Evolutionary conservation across 805 yeast species (phyloP).

Genomic region (Teunomyces pallodes): DNA sequence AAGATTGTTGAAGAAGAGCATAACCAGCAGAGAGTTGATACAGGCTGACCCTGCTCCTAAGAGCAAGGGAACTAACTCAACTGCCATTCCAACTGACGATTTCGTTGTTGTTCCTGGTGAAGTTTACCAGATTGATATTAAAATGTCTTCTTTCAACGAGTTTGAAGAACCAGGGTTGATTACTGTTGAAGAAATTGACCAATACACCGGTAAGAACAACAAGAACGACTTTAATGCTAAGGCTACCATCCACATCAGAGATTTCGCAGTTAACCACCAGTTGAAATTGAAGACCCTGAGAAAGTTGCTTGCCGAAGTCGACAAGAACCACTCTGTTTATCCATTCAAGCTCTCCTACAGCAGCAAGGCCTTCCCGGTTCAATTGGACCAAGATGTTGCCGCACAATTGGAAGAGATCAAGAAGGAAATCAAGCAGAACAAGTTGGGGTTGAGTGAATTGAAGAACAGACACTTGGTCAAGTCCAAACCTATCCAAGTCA

Average conservation of each 20-base stretch:
- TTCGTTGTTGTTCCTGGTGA: constrained; percentile 77
- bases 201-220: constrained; percentile 60
- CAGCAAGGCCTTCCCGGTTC: constrained; percentile 59
- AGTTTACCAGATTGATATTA: constrained; percentile 80
- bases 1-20: constrained; percentile 41
- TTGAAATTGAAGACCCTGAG: constrained; percentile 76
- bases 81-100: constrained; percentile 74
- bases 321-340: constrained; percentile 74
- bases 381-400: constrained; percentile 31
- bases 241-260: constrained; percentile 79
- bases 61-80: constrained; percentile 25
- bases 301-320: constrained; percentile 65
- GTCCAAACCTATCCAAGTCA: constrained; percentile 68
- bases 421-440: constrained; percentile 57
- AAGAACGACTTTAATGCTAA: constrained; percentile 52
- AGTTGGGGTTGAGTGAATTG: constrained; percentile 79
- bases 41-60: background rate
- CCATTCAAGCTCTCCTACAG: constrained; percentile 86
- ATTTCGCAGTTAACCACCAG: constrained; percentile 76
- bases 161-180: constrained; percentile 61
- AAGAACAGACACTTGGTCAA: constrained; percentile 75
- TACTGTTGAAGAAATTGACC: constrained; percentile 65
- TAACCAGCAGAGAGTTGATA: constrained; percentile 15
- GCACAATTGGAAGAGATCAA: constrained; percentile 46
- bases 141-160: constrained; percentile 65